Evolutionary conservation across 306 rosid genomes (phyloP).

Genomic region (Ormosia semicastrata): DNA sequence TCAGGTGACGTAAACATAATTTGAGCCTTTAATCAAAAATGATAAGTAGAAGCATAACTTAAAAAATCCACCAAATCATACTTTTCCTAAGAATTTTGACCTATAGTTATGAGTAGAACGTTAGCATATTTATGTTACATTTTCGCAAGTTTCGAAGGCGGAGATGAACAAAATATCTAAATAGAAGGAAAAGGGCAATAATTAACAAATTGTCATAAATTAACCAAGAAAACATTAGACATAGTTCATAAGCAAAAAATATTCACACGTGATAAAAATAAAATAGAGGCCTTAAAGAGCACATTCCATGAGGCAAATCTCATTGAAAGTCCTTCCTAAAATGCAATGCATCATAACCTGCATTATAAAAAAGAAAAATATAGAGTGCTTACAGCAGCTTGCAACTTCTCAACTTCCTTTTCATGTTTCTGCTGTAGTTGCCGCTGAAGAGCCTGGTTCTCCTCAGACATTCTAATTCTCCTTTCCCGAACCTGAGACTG

Average conservation of each 20-base stretch:
- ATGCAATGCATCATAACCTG: neutral
- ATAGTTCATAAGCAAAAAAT: neutral
- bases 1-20: neutral
- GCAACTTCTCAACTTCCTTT: conserved; percentile 55
- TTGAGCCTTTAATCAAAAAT: neutral
- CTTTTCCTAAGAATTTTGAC: neutral
- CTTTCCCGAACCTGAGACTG: conserved; percentile 71
- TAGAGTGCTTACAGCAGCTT: conserved; percentile 42
- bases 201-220: neutral
- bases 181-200: neutral
- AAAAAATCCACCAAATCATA: neutral
- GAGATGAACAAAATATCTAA: neutral
- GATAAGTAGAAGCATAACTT: neutral
- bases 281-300: neutral
- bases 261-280: neutral
- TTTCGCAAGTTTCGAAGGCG: neutral
- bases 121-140: neutral
- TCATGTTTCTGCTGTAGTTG: conserved; percentile 62
- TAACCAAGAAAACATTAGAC: neutral
- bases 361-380: conserved; percentile 5
- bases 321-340: neutral
- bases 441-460: conserved; percentile 67
- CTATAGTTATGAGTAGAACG: neutral
- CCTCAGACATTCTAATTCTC: conserved; percentile 77
- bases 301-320: neutral